phyloP scores from a whole-genome alignment of 345 rosid species.

The Cochlearia excelsa region DNA sequence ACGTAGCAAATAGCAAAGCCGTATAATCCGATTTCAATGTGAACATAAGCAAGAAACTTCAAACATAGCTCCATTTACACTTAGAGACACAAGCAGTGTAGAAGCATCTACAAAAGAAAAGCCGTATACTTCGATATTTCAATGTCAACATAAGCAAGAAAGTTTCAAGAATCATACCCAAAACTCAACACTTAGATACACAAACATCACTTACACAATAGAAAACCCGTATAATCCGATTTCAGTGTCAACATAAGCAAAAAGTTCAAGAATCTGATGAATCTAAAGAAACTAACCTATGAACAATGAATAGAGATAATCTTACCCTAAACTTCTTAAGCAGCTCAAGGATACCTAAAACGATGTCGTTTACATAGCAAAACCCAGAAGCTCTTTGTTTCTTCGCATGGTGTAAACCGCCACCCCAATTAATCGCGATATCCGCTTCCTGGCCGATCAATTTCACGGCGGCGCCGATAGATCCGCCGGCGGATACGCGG shows the following conservation, averaged over 20 bases:
- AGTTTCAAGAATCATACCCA: not conserved
- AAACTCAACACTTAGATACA: too few species aligned
- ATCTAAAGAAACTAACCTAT: too few species aligned
- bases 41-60: conserved; percentile 3
- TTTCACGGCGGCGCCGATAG: not conserved
- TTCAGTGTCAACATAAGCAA: not conserved
- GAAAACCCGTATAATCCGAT: not conserved
- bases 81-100: too few species aligned
- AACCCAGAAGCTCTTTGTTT: not conserved
- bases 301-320: too few species aligned
- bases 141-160: conserved; percentile 1
- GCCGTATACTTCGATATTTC: not conserved
- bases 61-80: not conserved
- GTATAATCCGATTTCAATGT: not conserved
- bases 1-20: too few species aligned
- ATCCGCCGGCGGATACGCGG: not conserved
- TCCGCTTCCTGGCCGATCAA: not conserved
- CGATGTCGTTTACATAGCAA: not conserved
- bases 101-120: too few species aligned
- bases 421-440: not conserved
- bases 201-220: too few species aligned
- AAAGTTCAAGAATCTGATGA: conserved; percentile 23
- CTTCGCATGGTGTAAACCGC: not conserved
- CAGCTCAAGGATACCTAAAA: not conserved
- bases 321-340: not conserved